Conservation (phyloP, 2,329 filamentous ascomycete genomes). For the Aspergillus aculeatus region DNA sequence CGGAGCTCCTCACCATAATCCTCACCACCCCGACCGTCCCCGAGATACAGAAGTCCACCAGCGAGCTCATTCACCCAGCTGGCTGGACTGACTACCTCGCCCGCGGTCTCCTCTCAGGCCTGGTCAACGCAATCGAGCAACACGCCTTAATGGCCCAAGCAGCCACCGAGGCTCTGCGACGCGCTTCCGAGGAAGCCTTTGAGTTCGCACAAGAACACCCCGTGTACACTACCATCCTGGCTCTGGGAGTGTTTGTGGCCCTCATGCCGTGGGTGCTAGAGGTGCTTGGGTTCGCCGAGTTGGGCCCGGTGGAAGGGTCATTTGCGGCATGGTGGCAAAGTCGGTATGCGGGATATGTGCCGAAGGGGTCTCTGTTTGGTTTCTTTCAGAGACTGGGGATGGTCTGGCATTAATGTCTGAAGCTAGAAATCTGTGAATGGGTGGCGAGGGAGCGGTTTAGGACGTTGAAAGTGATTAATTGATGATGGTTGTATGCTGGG, state of each 20-base stretch:
- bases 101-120: conserved; percentile 13
- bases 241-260: conserved; percentile 24
- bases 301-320: conserved; percentile 27
- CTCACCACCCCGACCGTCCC: background rate
- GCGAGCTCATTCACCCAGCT: conserved; percentile 11
- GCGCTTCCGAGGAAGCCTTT: conserved; percentile 15
- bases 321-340: conserved; percentile 46
- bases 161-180: conserved; percentile 16
- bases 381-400: conserved; percentile 47
- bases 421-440: no score
- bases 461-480: no score
- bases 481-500: no score
- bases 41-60: conserved; percentile 6
- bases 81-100: conserved; percentile 18
- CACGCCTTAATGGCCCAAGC: conserved; percentile 16
- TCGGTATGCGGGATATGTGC: conserved; percentile 40
- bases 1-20: conserved; percentile 12
- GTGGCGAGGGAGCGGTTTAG: no score
- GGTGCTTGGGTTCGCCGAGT: conserved; percentile 26
- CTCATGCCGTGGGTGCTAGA: conserved; percentile 28
- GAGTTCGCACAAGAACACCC: conserved; percentile 26
- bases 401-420: conserved; percentile 21
- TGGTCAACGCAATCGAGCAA: conserved; percentile 15
- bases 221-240: conserved; percentile 24
- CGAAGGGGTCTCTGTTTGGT: conserved; percentile 42